phyloP scores from a whole-genome alignment of 371 early-diverging fungal genomes.

The Haplosporangium sp. region DNA sequence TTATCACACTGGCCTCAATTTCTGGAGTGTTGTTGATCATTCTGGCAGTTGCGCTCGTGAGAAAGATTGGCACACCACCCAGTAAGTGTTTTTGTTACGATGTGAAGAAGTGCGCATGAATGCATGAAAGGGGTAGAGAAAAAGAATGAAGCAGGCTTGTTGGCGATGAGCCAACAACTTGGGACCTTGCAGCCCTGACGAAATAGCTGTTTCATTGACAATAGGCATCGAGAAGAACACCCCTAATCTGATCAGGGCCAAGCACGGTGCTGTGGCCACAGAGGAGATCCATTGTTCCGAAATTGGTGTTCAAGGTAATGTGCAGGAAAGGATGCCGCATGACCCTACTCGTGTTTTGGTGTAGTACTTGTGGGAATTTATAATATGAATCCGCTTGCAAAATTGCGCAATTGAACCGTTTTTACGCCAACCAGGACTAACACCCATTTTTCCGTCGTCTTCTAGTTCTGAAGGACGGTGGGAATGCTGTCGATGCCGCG shows the following conservation, averaged over 20 bases:
- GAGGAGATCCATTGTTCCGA: slow-evolving; percentile 85
- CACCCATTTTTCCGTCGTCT: background rate
- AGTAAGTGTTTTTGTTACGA: slow-evolving; percentile 13
- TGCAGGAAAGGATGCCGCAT: background rate
- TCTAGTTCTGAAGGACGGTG: slow-evolving; percentile 86
- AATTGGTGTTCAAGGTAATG: slow-evolving; percentile 81
- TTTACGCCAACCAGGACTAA: background rate
- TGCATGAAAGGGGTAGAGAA: too few relatives aligned
- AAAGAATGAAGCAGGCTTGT: too few relatives aligned
- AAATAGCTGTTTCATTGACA: background rate
- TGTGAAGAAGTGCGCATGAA: too few relatives aligned
- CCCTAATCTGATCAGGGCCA: slow-evolving; percentile 37
- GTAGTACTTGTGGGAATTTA: background rate
- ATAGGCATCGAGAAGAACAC: slow-evolving; percentile 26
- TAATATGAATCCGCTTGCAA: background rate
- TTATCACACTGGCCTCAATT: slow-evolving; percentile 27
- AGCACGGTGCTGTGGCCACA: slow-evolving; percentile 83
- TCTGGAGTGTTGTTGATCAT: slow-evolving; percentile 34
- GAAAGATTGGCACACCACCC: slow-evolving; percentile 32
- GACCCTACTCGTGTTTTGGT: too few relatives aligned
- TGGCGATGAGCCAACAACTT: too few relatives aligned
- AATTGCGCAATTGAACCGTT: slow-evolving; percentile 11
- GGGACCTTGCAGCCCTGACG: background rate
- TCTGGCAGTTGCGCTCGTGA: slow-evolving; percentile 23
- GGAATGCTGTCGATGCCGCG: slow-evolving; percentile 97